A percentile compares a stretch with the other conserved stretches of the same genome.
Conservation (phyloP, 306 rosid genomes). For the Fragaria ananassa region DNA sequence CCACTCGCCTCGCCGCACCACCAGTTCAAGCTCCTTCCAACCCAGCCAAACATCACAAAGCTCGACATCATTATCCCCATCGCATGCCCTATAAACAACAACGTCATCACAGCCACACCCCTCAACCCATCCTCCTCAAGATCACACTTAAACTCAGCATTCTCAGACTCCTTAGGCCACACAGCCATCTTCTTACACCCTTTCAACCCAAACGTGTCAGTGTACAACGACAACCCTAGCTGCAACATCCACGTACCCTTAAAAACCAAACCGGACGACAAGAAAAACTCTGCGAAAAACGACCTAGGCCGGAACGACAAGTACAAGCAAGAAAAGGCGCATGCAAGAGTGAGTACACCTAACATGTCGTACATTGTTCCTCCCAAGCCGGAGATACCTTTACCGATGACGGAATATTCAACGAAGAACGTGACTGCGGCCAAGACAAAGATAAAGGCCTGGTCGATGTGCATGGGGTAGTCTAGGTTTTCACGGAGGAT, state of each 20-base stretch:
- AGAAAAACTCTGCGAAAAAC: slow-evolving; percentile 69
- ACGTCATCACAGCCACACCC: slow-evolving; percentile 64
- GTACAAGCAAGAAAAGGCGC: slow-evolving; percentile 57
- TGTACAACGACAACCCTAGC: slow-evolving; percentile 61
- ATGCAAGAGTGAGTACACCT: slow-evolving; percentile 52
- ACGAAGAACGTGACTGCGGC: slow-evolving; percentile 36
- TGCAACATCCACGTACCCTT: slow-evolving; percentile 89
- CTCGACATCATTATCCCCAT: slow-evolving; percentile 45
- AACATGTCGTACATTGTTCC: slow-evolving; percentile 52
- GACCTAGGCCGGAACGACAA: slow-evolving; percentile 58
- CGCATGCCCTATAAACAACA: slow-evolving; percentile 66
- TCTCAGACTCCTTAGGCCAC: slow-evolving; percentile 18
- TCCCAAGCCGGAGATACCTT: slow-evolving; percentile 58
- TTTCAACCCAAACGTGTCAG: slow-evolving; percentile 60
- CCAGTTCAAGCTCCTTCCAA: slow-evolving; percentile 40
- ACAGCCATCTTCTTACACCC: slow-evolving; percentile 60
- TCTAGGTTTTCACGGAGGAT: slow-evolving; percentile 36
- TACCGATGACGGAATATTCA: slow-evolving; percentile 44
- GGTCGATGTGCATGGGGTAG: slow-evolving; percentile 28
- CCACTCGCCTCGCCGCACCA: slow-evolving; percentile 50
- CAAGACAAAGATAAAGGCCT: slow-evolving; percentile 31
- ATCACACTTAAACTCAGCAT: slow-evolving; percentile 61
- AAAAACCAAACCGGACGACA: slow-evolving; percentile 61
- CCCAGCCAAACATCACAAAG: slow-evolving; percentile 48
- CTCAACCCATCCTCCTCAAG: slow-evolving; percentile 69